Percentiles rank a stretch among this genome's conserved stretches.
Evolutionary conservation across 176 grass and related monocot species (phyloP).

Genomic region (Raddia guianensis): DNA sequence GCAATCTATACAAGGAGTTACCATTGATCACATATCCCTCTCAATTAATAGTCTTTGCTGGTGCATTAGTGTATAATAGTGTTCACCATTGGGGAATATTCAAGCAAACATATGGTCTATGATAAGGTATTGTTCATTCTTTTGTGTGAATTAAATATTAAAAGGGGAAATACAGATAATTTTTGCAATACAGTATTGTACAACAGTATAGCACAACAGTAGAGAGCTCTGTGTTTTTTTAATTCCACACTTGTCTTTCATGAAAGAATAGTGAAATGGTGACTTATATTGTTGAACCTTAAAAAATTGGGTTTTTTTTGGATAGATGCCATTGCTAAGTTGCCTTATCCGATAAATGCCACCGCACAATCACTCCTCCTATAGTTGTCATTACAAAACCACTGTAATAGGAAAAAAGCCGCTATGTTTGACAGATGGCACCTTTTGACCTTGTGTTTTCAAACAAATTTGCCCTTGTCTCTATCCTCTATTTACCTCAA

Average conservation of each 20-base stretch:
- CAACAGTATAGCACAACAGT: background rate
- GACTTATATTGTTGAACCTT: constrained; percentile 9
- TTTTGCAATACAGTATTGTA: background rate
- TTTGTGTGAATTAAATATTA: background rate
- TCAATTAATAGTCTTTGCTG: background rate
- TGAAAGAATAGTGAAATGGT: background rate
- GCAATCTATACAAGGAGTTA: background rate
- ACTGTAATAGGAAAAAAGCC: too few species aligned
- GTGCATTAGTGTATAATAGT: background rate
- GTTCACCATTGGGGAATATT: background rate
- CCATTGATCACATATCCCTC: background rate
- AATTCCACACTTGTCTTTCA: constrained; percentile 13
- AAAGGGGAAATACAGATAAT: constrained; percentile 4
- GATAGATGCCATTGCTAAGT: too few species aligned
- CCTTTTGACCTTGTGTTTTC: too few species aligned
- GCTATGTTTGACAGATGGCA: too few species aligned
- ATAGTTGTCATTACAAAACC: too few species aligned
- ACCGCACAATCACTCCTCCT: too few species aligned
- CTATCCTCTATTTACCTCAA: too few species aligned
- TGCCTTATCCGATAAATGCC: too few species aligned
- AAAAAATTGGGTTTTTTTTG: background rate
- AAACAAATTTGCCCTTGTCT: too few species aligned
- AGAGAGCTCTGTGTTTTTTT: background rate
- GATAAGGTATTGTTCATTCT: background rate
- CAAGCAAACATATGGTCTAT: constrained; percentile 16